phyloP scores from a whole-genome alignment of 768 basidiomycete genomes.

The Termitomyces sp. region DNA sequence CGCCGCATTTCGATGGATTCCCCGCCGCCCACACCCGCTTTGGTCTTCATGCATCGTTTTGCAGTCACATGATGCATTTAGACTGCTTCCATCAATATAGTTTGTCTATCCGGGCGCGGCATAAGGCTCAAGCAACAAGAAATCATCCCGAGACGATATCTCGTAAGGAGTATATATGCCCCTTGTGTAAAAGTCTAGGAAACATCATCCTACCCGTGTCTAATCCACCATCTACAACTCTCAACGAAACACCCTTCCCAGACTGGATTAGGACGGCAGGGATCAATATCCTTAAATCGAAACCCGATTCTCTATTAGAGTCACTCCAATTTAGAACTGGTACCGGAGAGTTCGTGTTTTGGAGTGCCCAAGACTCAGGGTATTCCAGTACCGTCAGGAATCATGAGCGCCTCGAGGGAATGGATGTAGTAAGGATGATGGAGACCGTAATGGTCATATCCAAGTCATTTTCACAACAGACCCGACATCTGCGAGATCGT shows the following conservation, averaged over 20 bases:
- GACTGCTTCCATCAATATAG: slow-evolving; percentile 92
- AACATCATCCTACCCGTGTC: slow-evolving; percentile 90
- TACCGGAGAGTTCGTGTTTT: slow-evolving; percentile 87
- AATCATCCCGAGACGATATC: slow-evolving; percentile 95
- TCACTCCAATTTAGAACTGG: slow-evolving; percentile 73
- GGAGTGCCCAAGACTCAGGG: slow-evolving; percentile 78
- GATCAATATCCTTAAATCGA: slow-evolving; percentile 83
- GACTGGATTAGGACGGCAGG: slow-evolving; percentile 91
- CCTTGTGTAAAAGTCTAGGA: slow-evolving; percentile 93
- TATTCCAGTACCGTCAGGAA: slow-evolving; percentile 56
- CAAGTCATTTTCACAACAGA: slow-evolving; percentile 81
- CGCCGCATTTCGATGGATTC: slow-evolving; percentile 70
- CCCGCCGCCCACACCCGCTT: slow-evolving; percentile 72
- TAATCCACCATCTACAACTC: slow-evolving; percentile 41
- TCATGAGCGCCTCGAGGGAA: slow-evolving; percentile 46
- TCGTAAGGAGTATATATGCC: slow-evolving; percentile 93
- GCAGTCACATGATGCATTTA: slow-evolving; percentile 96
- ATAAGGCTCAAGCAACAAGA: slow-evolving; percentile 82
- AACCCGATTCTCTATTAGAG: slow-evolving; percentile 70
- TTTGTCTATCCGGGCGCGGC: slow-evolving; percentile 80
- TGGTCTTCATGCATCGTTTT: slow-evolving; percentile 83
- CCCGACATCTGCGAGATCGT: slow-evolving; percentile 75
- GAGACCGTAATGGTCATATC: slow-evolving; percentile 81
- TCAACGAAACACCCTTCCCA: slow-evolving; percentile 64
- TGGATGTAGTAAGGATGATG: slow-evolving; percentile 75